Evolutionary conservation across 2,329 filamentous ascomycete genomes (phyloP).

Genomic region (Sclerotinia glacialis): DNA sequence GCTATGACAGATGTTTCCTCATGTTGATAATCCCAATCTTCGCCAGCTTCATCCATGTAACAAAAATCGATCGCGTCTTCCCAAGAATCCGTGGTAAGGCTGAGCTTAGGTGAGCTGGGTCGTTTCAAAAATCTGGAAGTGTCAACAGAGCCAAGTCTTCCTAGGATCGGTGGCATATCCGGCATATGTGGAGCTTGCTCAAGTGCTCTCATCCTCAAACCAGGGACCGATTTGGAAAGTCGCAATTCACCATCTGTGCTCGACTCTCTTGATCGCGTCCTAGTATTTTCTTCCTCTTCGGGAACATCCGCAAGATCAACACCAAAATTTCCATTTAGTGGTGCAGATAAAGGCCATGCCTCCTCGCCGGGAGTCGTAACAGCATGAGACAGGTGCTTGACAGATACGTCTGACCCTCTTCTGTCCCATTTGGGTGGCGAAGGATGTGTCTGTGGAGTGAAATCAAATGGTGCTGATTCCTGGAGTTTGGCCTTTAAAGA

Average conservation of each 20-base stretch:
- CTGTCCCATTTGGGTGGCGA: constrained; percentile 34
- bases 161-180: constrained; percentile 13
- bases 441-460: constrained; percentile 26
- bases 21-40: constrained; percentile 65
- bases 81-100: constrained; percentile 48
- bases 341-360: constrained; percentile 45
- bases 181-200: constrained; percentile 19
- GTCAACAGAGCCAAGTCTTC: constrained; percentile 8
- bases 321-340: constrained; percentile 29
- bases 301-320: constrained; percentile 56
- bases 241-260: constrained; percentile 33
- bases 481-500: constrained; percentile 45
- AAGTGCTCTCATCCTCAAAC: constrained; percentile 40
- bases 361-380: constrained; percentile 46
- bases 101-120: not conserved
- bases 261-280: constrained; percentile 34
- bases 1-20: constrained; percentile 49
- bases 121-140: constrained; percentile 2
- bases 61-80: constrained; percentile 70
- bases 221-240: constrained; percentile 36
- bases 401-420: constrained; percentile 33
- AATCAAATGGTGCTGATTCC: constrained; percentile 45
- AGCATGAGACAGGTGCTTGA: constrained; percentile 40
- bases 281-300: constrained; percentile 52
- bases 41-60: constrained; percentile 66